Conservation (phyloP, 1,284 basidiomycete genomes). For the Fomitopsis pinicola region DNA sequence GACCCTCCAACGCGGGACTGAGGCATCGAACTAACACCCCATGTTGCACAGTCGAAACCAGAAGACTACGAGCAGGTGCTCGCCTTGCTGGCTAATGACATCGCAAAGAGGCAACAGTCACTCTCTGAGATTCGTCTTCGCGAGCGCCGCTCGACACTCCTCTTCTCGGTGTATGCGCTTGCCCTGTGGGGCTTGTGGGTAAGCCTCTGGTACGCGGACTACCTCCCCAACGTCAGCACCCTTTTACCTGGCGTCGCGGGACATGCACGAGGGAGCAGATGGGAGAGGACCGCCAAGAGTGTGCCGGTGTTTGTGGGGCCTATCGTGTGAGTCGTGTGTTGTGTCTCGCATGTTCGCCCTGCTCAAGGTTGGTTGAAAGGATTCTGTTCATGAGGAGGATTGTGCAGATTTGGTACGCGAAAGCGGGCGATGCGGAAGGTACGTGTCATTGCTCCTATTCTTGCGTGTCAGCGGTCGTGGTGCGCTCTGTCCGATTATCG, state of each 20-base stretch:
- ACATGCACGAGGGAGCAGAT: slow-evolving; percentile 29
- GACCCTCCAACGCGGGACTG: neutral
- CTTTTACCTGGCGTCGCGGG: slow-evolving; percentile 1
- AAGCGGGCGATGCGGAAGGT: slow-evolving; percentile 88
- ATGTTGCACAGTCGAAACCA: slow-evolving; percentile 25
- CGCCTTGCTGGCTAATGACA: slow-evolving; percentile 57
- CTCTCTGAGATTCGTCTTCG: slow-evolving; percentile 87
- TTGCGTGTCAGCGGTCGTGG: slow-evolving; percentile 2
- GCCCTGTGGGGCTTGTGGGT: slow-evolving; percentile 80
- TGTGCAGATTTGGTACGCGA: slow-evolving; percentile 83
- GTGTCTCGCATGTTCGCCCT: neutral
- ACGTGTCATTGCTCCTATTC: neutral
- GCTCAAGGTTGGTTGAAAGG: slow-evolving; percentile 36
- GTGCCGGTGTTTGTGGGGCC: slow-evolving; percentile 70
- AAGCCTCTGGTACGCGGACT: slow-evolving; percentile 75
- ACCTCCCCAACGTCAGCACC: slow-evolving; percentile 44
- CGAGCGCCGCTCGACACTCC: slow-evolving; percentile 77
- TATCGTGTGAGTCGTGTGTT: slow-evolving; percentile 60
- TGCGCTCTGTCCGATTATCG: neutral
- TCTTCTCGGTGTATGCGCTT: slow-evolving; percentile 82
- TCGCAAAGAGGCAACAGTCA: slow-evolving; percentile 71
- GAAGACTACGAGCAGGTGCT: slow-evolving; percentile 75
- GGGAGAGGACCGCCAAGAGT: slow-evolving; percentile 46
- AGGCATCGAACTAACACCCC: neutral
- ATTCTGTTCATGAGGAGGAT: slow-evolving; percentile 81